Conservation (phyloP, 768 basidiomycete genomes). For the button mushroom (Agaricus bisporus) region DNA sequence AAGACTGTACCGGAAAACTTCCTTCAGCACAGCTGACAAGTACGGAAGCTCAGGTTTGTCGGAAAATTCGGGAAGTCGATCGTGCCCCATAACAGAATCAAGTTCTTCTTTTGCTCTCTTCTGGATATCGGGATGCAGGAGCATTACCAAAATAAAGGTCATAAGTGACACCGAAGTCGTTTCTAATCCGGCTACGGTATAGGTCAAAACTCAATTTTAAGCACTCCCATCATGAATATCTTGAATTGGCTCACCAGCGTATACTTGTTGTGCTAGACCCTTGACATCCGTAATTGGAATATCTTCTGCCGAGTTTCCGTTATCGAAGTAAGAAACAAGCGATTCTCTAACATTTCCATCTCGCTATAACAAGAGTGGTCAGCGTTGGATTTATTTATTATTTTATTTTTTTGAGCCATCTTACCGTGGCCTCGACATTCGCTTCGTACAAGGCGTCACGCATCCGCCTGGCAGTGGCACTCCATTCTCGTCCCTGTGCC, state of each 20-base stretch:
- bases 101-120: conserved; percentile 6
- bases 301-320: neutral
- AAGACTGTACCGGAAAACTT: conserved; percentile 15
- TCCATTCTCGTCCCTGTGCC: neutral
- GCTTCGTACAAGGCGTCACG: neutral
- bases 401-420: too few species aligned
- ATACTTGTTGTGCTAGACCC: neutral
- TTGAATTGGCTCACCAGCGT: neutral
- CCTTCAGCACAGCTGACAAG: conserved; percentile 17
- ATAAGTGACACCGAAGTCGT: conserved; percentile 27
- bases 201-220: neutral
- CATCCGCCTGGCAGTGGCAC: neutral
- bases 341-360: neutral
- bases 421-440: neutral
- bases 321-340: neutral
- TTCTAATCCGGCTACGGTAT: conserved; percentile 4
- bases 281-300: neutral
- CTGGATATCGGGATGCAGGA: conserved; percentile 7
- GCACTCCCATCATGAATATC: neutral
- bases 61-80: conserved; percentile 12
- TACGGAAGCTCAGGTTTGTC: conserved; percentile 17
- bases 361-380: neutral
- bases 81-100: neutral
- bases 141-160: conserved; percentile 28
- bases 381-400: too few species aligned